phyloP scores from a whole-genome alignment of 2,329 filamentous ascomycete species.

The Stemphylium vesicarium region DNA sequence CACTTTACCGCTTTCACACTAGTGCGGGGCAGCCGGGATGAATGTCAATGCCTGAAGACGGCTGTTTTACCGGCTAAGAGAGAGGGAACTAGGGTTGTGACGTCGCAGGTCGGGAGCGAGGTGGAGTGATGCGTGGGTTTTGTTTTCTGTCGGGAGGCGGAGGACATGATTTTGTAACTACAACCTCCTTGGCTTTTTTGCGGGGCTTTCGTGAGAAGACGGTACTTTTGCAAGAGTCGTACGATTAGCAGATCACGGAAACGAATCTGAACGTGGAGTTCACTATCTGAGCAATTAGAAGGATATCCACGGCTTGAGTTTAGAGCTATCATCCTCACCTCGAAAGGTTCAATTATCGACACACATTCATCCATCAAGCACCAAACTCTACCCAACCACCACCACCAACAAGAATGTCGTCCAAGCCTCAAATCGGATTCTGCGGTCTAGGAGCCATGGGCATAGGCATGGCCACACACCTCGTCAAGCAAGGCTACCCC shows the following conservation, averaged over 20 bases:
- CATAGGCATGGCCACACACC: conserved; percentile 79
- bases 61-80: conserved; percentile 25
- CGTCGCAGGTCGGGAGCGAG: conserved; percentile 10
- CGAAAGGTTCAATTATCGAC: too few species aligned
- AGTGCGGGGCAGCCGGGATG: conserved; percentile 30
- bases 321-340: too few species aligned
- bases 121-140: conserved; percentile 1
- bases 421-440: conserved; percentile 65
- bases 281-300: too few species aligned
- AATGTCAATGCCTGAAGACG: conserved; percentile 17
- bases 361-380: not conserved
- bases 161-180: not conserved
- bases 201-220: not conserved
- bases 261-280: too few species aligned
- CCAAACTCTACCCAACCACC: not conserved
- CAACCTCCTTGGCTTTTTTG: not conserved
- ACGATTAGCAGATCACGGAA: too few species aligned
- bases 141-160: not conserved
- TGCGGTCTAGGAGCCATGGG: conserved; percentile 83
- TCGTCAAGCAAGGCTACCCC: conserved; percentile 69
- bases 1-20: conserved; percentile 21
- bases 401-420: conserved; percentile 28
- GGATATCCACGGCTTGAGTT: too few species aligned
- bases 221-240: too few species aligned
- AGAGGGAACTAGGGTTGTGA: not conserved